These are phyloP conservation scores for Globisporangium okanoganense DNA, from an alignment of 352 stramenopile genomes.

Conservation along the genomic window DNA sequence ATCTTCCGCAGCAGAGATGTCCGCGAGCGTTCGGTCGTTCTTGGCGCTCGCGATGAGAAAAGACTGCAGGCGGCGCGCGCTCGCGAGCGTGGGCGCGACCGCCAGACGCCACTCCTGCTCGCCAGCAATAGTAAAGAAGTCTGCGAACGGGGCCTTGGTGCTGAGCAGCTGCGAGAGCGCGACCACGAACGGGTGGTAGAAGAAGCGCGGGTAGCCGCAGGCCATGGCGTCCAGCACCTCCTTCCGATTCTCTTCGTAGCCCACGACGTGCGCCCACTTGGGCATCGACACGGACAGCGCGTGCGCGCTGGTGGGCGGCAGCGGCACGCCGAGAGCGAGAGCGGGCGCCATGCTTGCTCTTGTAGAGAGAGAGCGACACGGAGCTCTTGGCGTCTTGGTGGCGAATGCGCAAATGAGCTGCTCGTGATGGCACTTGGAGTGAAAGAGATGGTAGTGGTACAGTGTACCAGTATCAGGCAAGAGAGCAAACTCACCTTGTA, in stretches of 20 bases:
- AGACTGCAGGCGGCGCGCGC: conserved; percentile 49
- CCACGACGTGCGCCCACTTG: conserved; percentile 80
- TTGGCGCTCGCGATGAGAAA: conserved; percentile 61
- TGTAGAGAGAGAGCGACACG: not conserved
- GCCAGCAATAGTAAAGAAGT: conserved; percentile 16
- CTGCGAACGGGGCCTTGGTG: conserved; percentile 17
- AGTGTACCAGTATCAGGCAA: conserved; percentile 3
- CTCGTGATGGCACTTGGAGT: not conserved
- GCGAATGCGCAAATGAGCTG: conserved; percentile 10
- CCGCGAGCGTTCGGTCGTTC: conserved; percentile 11
- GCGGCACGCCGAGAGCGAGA: conserved; percentile 60
- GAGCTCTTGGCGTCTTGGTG: not conserved
- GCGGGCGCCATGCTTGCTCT: not conserved
- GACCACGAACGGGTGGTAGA: conserved; percentile 85
- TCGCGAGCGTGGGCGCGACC: conserved; percentile 52
- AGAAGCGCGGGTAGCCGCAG: conserved; percentile 92
- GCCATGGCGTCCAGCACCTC: conserved; percentile 66
- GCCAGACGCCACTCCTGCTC: conserved; percentile 18
- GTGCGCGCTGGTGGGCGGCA: conserved; percentile 66
- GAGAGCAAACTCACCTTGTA: not conserved
- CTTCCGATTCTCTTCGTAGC: conserved; percentile 86
- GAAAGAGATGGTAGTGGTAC: not conserved
- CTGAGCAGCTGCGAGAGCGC: conserved; percentile 47
- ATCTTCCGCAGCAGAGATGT: not conserved
- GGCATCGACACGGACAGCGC: conserved; percentile 84